Percentiles rank a stretch among this genome's conserved stretches.
Evolutionary conservation across 192 early-diverging fungal species (phyloP).

Genomic region (Geranomyces variabilis): DNA sequence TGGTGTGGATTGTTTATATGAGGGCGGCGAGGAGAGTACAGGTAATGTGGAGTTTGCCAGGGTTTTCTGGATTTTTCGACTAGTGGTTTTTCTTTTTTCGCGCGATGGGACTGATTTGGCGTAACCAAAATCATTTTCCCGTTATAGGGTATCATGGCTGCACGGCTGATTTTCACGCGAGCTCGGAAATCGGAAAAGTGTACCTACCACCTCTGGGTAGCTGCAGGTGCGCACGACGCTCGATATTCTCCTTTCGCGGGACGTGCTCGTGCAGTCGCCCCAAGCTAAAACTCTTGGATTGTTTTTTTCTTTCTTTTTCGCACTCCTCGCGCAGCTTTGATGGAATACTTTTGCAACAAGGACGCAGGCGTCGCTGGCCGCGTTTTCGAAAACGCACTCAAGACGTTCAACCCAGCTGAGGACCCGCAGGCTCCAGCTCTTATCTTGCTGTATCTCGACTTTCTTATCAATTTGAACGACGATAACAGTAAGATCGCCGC

Average conservation of each 20-base stretch:
- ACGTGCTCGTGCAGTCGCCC: background rate
- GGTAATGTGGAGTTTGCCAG: no score
- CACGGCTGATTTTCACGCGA: conserved; percentile 75
- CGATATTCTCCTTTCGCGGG: no score
- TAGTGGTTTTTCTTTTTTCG: background rate
- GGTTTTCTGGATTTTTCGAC: conserved; percentile 20
- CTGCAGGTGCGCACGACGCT: conserved; percentile 55
- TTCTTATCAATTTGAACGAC: conserved; percentile 86
- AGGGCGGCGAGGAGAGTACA: conserved; percentile 76
- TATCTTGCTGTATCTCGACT: conserved; percentile 82
- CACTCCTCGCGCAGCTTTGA: conserved; percentile 59
- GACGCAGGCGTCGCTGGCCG: conserved; percentile 79
- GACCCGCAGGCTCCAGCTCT: conserved; percentile 60
- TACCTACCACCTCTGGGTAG: conserved; percentile 87
- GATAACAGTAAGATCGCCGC: conserved; percentile 73
- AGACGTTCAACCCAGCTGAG: conserved; percentile 66
- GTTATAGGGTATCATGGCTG: conserved; percentile 72
- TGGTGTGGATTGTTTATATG: conserved; percentile 91
- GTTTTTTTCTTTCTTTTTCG: no score
- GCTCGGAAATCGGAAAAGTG: conserved; percentile 74
- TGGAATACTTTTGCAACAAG: conserved; percentile 93
- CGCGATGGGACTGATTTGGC: no score
- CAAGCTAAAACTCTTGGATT: no score
- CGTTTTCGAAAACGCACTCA: conserved; percentile 89
- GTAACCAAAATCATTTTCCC: no score